phyloP scores from a whole-genome alignment of 2,329 filamentous ascomycete genomes.

The Colletotrichum tabaci region DNA sequence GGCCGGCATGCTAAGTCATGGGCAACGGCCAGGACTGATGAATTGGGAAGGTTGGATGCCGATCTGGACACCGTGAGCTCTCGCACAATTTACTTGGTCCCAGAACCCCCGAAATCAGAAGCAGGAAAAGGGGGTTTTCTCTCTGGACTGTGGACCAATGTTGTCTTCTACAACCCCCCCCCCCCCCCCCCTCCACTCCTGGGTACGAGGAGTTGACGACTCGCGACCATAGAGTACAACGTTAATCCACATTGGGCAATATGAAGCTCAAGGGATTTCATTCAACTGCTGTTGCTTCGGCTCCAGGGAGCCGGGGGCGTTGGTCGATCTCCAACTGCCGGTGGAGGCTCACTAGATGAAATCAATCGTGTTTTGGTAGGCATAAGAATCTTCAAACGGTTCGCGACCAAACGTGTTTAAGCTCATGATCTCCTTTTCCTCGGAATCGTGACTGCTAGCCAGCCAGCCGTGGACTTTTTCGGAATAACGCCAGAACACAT shows the following conservation, averaged over 20 bases:
- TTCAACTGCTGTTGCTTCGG: background rate
- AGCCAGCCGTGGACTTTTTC: no score
- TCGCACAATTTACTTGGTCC: background rate
- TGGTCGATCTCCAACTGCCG: background rate
- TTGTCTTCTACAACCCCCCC: background rate
- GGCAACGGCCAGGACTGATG: background rate
- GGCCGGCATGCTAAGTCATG: conserved; percentile 6
- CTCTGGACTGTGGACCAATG: conserved; percentile 9
- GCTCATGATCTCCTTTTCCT: background rate
- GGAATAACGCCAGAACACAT: no score
- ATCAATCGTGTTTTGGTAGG: background rate
- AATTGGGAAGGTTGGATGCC: background rate
- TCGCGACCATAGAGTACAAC: conserved; percentile 17
- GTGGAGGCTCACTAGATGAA: background rate
- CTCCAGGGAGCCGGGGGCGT: background rate
- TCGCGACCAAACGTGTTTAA: background rate
- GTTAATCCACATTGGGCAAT: conserved; percentile 18
- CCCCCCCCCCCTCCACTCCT: background rate
- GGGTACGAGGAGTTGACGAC: background rate
- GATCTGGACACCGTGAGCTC: background rate
- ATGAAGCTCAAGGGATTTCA: background rate
- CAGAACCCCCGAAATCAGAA: background rate
- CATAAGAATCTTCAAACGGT: background rate
- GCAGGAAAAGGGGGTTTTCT: conserved; percentile 9
- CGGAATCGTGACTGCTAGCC: background rate